Conservation (phyloP, 1,284 basidiomycete species). For the Vanrija sp. region DNA sequence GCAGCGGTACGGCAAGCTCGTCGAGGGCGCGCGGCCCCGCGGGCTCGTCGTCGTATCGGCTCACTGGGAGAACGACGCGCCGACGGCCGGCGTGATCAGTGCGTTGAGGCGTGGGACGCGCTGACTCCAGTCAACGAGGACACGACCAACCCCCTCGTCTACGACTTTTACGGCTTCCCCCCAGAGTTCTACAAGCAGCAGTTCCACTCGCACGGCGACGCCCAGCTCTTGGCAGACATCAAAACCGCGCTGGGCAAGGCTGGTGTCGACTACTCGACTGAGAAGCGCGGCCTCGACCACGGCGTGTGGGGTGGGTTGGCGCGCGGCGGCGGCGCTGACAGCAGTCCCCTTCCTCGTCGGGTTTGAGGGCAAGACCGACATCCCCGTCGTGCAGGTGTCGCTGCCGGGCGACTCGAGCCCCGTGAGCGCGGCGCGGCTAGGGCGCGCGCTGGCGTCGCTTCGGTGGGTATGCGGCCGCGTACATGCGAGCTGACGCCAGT, state of each 20-base stretch:
- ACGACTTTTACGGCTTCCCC: constrained; percentile 53
- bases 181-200: constrained; percentile 47
- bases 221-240: constrained; percentile 28
- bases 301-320: constrained; percentile 47
- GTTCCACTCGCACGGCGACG: constrained; percentile 33
- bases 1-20: constrained; percentile 41
- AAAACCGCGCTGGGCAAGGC: constrained; percentile 29
- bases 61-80: constrained; percentile 49
- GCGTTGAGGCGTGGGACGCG: too few relatives aligned
- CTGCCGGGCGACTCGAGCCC: constrained; percentile 44
- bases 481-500: constrained; percentile 20
- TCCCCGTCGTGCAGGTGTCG: constrained; percentile 50
- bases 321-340: constrained; percentile 33
- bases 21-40: constrained; percentile 34
- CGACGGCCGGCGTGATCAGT: constrained; percentile 27
- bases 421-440: constrained; percentile 44
- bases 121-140: constrained; percentile 48
- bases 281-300: constrained; percentile 50
- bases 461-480: neutral
- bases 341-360: constrained; percentile 50
- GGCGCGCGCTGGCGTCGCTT: constrained; percentile 44
- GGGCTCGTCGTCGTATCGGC: constrained; percentile 51
- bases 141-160: constrained; percentile 45
- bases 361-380: constrained; percentile 38
- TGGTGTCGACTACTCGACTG: constrained; percentile 27